Evolutionary conservation across 1,139 yeast genomes (phyloP), one percentile per base, ranked within the genome.

Genomic region (Dujonia santamariae): DNA sequence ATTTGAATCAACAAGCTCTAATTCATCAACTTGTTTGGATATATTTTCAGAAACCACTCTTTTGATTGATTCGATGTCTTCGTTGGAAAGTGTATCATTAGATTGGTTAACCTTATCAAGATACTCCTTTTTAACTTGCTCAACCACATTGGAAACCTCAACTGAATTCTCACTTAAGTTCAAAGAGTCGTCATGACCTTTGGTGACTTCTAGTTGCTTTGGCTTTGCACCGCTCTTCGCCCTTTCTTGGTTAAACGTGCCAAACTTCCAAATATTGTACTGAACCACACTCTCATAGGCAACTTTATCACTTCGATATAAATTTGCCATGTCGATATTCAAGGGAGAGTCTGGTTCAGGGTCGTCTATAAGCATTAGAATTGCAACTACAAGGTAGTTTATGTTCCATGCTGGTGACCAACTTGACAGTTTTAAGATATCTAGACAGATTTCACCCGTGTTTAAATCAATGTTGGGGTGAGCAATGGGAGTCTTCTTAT

Each of bases 371-470:
- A 88, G 68, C 51, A 80, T 71, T 37, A 82, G 62, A 1, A 87
- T 76, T 0, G 96, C 95, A 20, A 78, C 71, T 31, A 85, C 66
- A n/a, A 85, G 71, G 37, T 84, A 71, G 35, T 78, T 65, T 28
- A 88, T 54, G 28, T 85, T 80, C 95, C 96, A 88, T 2, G 95
- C 95, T 0, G 96, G 96, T 0, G 92, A 75, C 96, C 96, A 88
- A 41, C 72, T 74, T 7, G 62, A 70, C 26, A 51, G 54, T 45
- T 78, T 77, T 37, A 85, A 64, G 11, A 87, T 82, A 53, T 87
- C 95, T n/a, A 88, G 61, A 55, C 97, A 88, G 3, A 86, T 82
- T 44, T 83, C 92, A 0, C 96, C 96, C 1, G 83, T 79, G 34
- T 57, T 46, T 38, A 78, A 69, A 47, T 80, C 76, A 29, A 86